These are phyloP conservation scores for Fusarium sp. DNA, from an alignment of 2,329 filamentous ascomycete genomes.

Conservation along the genomic window DNA sequence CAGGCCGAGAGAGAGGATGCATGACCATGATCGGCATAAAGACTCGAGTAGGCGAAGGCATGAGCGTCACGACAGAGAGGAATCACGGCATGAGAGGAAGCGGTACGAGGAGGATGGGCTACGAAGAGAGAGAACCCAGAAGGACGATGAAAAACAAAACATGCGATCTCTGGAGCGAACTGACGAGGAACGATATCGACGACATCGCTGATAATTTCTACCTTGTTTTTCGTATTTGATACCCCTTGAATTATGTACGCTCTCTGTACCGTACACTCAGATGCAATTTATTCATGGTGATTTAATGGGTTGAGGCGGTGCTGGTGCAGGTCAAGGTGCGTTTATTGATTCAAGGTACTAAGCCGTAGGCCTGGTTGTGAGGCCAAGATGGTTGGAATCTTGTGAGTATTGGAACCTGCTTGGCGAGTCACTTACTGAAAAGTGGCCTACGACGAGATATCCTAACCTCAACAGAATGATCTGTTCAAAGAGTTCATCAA, in stretches of 20 bases:
- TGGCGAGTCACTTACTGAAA: no score
- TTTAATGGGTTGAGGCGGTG: no score
- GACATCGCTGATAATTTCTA: constrained; percentile 10
- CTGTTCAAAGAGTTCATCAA: no score
- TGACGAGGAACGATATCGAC: constrained; percentile 17
- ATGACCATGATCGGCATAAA: constrained; percentile 16
- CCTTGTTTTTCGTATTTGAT: constrained; percentile 23
- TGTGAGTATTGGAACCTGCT: no score
- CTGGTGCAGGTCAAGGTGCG: no score
- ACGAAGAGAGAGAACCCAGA: constrained; percentile 6
- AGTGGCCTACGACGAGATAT: no score
- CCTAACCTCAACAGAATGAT: no score
- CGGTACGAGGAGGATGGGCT: constrained; percentile 4
- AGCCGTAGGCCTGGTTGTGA: no score
- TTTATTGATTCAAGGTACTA: no score
- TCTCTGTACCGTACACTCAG: background rate
- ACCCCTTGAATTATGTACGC: constrained; percentile 5
- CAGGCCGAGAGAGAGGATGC: constrained; percentile 24
- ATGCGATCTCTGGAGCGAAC: constrained; percentile 27
- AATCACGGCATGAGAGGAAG: constrained; percentile 10
- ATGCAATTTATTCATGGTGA: no score
- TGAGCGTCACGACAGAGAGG: constrained; percentile 20
- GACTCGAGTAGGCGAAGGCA: constrained; percentile 15
- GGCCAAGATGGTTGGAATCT: no score
- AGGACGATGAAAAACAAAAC: constrained; percentile 27